Conservation (phyloP, 2,329 filamentous ascomycete species). For the Penicillium janthinellum region DNA sequence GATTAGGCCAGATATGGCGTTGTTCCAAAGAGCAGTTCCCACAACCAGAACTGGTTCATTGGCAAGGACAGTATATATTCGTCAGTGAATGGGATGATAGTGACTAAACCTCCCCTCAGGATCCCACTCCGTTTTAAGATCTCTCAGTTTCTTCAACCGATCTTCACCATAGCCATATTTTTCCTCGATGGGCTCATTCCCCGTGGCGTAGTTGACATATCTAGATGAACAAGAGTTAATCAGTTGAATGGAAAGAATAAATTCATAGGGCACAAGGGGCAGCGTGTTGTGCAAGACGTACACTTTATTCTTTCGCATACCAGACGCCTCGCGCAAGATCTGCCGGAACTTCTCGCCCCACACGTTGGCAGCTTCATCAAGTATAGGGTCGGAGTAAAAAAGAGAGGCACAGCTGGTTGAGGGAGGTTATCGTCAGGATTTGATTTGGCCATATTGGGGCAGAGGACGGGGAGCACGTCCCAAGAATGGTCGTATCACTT, state of each 20-base stretch:
- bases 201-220: conserved; percentile 1
- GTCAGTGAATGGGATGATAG: conserved; percentile 1
- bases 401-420: background rate
- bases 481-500: background rate
- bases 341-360: background rate
- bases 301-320: background rate
- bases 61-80: background rate
- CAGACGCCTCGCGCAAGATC: background rate
- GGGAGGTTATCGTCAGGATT: background rate
- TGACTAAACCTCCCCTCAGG: background rate
- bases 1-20: too few species aligned
- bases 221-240: background rate
- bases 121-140: background rate
- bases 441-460: background rate
- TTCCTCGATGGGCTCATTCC: background rate
- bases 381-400: background rate
- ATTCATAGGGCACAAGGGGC: background rate
- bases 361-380: background rate
- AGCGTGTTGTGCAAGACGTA: background rate
- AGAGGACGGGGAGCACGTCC: background rate
- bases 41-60: background rate
- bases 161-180: background rate
- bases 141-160: background rate
- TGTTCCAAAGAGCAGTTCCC: background rate
- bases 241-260: background rate